These are phyloP conservation scores for Myxozyma neotropica DNA, from an alignment of 805 yeast species.

Conservation along the genomic window DNA sequence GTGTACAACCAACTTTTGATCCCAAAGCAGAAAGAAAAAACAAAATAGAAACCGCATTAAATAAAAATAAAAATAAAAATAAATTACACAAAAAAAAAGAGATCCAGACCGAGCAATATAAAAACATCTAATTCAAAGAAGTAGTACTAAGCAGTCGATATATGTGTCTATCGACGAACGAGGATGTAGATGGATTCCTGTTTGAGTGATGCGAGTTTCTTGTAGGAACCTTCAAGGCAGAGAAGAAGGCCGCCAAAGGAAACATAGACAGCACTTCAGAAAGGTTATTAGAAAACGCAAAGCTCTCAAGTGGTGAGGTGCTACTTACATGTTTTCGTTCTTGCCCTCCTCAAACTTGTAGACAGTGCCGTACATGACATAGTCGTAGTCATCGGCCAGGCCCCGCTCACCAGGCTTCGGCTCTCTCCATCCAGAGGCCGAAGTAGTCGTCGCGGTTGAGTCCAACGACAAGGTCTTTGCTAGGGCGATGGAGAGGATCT, in stretches of 20 bases:
- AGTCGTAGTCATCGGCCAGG: conserved; percentile 94
- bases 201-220: conserved; percentile 82
- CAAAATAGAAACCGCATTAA: background rate
- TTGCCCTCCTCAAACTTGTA: conserved; percentile 91
- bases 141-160: too few species aligned
- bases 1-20: conserved; percentile 11
- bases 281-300: background rate
- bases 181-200: conserved; percentile 92
- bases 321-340: conserved; percentile 53
- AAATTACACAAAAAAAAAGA: background rate
- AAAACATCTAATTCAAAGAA: background rate
- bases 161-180: conserved; percentile 69
- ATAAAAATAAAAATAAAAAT: background rate
- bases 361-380: conserved; percentile 97
- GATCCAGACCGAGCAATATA: background rate
- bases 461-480: conserved; percentile 72
- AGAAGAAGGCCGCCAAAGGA: conserved; percentile 94
- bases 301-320: background rate
- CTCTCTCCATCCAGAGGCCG: conserved; percentile 72
- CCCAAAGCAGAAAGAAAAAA: background rate
- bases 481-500: conserved; percentile 79
- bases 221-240: conserved; percentile 93
- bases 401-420: conserved; percentile 82
- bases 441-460: conserved; percentile 47
- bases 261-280: conserved; percentile 76